Evolutionary conservation across 2,329 filamentous ascomycete genomes (phyloP), one percentile per base, ranked within the genome.

Genomic region (Aureobasidium melanogenum): DNA sequence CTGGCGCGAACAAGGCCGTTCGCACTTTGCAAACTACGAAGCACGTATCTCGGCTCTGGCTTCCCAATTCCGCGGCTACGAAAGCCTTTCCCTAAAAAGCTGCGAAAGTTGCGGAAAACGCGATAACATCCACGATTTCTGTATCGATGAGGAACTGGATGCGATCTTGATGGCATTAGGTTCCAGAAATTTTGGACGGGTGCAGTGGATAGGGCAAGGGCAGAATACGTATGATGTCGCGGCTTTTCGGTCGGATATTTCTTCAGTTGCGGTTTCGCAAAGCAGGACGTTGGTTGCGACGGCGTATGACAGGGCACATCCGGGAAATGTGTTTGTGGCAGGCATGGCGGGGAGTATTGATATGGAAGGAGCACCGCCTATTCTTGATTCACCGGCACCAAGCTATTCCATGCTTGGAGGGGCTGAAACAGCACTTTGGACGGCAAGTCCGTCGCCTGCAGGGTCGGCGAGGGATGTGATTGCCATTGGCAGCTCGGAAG

Each of bases 1-100:
- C 17, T 51, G 50, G 48, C 51, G 62, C 26, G 64, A 65, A 46
- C 44, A 62, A 26, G 64, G 64, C 6, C 30, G 61, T n/a, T 62
- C 64, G 5, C 47, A 39, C n/a, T 56, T 51, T 30, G 14, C 28
- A n/a, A 54, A 51, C 24, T 39, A 28, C 12, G 63, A 57, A 34
- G 59, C 61, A n/a, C 58, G 63, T 2, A 47, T 57, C 10, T 12
- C 47, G 14, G 34, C 51, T 3, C 22, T 63, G 5, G 51, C 55
- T 2, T 36, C 26, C 5, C 58, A 62, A 39, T 36, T 48, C 26
- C 24, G 36, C 36, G 59, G 54, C n/a, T 48, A 47, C 12, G 55
- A 60, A 24, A 19, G 4, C 1, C 12, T 64, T 5, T 24, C 26
- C 15, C 58, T 64, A 6, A 44, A 47, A 10, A 56, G 47, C 14